Evolutionary conservation across 192 early-diverging fungal genomes (phyloP).

Genomic region (Backusella australiensis): DNA sequence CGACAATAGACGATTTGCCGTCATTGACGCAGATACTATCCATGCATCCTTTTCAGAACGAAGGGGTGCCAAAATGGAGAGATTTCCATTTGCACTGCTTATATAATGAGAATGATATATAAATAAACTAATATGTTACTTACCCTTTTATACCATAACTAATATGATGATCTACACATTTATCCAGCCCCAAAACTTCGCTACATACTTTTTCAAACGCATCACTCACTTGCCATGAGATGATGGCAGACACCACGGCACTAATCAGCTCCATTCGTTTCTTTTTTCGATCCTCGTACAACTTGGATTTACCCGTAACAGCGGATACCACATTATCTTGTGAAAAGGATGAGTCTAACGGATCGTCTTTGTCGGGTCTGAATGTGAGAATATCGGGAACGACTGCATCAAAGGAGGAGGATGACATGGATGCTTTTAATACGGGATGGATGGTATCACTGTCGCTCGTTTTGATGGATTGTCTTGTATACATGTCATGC

Average conservation of each 20-base stretch:
- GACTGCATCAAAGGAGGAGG: conserved; percentile 17
- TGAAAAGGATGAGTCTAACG: conserved; percentile 6
- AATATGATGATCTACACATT: conserved; percentile 10
- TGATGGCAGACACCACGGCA: conserved; percentile 36
- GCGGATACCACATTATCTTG: background rate
- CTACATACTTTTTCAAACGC: conserved; percentile 47
- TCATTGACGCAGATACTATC: conserved; percentile 62
- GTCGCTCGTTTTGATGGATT: background rate
- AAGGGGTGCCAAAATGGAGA: conserved; percentile 58
- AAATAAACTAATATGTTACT: background rate
- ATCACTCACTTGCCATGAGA: conserved; percentile 57
- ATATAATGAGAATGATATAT: background rate
- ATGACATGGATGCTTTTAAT: conserved; percentile 22
- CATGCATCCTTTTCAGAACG: conserved; percentile 39
- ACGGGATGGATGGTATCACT: background rate
- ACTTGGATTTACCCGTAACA: background rate
- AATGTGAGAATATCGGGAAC: conserved; percentile 16
- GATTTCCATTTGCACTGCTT: conserved; percentile 60
- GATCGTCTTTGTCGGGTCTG: conserved; percentile 24
- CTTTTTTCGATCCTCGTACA: background rate
- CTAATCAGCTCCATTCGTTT: conserved; percentile 17
- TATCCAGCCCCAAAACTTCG: background rate
- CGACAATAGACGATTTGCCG: conserved; percentile 64
- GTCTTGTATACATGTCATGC: conserved; percentile 23
- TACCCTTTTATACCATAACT: conserved; percentile 49